Evolutionary conservation across 768 basidiomycete genomes (phyloP), one percentile per base, ranked within the genome.

Genomic region (Cystofilobasidium bisporidii): DNA sequence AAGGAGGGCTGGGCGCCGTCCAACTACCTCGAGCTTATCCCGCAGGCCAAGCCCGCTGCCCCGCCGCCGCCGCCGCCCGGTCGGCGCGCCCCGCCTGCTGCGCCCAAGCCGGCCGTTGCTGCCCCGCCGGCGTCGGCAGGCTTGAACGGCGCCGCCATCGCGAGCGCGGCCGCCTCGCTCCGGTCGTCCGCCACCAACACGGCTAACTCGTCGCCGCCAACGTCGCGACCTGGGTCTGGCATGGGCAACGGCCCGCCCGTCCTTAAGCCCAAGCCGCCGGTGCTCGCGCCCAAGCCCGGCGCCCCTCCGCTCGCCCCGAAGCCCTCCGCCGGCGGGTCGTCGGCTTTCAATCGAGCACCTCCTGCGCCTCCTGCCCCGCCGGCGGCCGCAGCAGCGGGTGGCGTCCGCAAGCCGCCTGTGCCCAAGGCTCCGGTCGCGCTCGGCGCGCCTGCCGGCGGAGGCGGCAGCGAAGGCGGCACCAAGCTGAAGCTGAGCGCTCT

Each of bases 1-100:
- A 78, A 79, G 22, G 91, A 97, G 75, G 96, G 91, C 18, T 99
- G 93, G 92, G 91, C 93, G 24, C 96, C 96, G 2, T 86, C 87
- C 63, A 92, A 91, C 76, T 96, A 92, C 74, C 84, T 94, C 10
- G 92, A 96, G 75, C 81, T 87, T 40, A 83, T 87, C 6, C 85
- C 86, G 22, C 83, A 83, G n/a, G 63, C 72, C 26, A 84, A 83
- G 71, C 82, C 85, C 2, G 84, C 83, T 50, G 81, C 86, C 1
- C 79, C 84, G 0, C 81, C 86, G 28, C 81, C 87, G 0, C 84
- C 88, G 0, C 87, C 89, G 0, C 86, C 87, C 0, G 87, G 86
- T 0, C 71, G 73, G 9, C 72, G 76, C 24, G 73, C 72, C 0
- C 69, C 71, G 9, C 79, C 79, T 0, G 72, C 75, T 0, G 73